Evolutionary conservation across 257 asterid genomes (phyloP).

Genomic region (Penstemon eatonii): DNA sequence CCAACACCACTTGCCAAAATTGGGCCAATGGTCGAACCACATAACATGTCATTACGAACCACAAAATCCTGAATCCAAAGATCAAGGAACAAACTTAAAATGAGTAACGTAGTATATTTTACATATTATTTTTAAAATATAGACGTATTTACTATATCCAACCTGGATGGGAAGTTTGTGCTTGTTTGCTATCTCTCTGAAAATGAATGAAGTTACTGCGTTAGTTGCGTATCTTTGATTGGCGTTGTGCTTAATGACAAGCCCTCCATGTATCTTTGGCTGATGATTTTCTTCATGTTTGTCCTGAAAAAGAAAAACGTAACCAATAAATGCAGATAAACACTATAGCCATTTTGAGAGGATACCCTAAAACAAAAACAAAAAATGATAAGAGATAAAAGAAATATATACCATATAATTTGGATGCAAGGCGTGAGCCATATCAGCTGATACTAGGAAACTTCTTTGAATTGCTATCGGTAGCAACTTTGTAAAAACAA

Average conservation of each 20-base stretch:
- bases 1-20: slow-evolving; percentile 94
- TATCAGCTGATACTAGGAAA: slow-evolving; percentile 93
- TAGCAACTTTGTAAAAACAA: slow-evolving; percentile 50
- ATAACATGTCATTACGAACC: slow-evolving; percentile 80
- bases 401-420: slow-evolving; percentile 65
- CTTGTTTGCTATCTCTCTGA: slow-evolving; percentile 78
- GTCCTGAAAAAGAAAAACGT: slow-evolving; percentile 51
- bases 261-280: slow-evolving; percentile 93
- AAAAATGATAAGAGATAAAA: slow-evolving; percentile 7
- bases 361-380: neutral
- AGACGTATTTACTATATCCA: neutral
- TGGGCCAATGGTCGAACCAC: slow-evolving; percentile 98
- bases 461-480: slow-evolving; percentile 83
- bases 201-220: slow-evolving; percentile 81
- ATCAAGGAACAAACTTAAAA: neutral
- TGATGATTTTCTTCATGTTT: slow-evolving; percentile 96
- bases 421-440: slow-evolving; percentile 99
- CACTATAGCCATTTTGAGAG: neutral
- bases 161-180: slow-evolving; percentile 90
- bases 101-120: neutral
- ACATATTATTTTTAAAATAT: too few species aligned
- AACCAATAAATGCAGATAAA: neutral
- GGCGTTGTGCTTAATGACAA: slow-evolving; percentile 89
- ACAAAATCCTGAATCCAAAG: slow-evolving; percentile 69
- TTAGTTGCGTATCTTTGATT: slow-evolving; percentile 95